Conservation (phyloP, 2,329 filamentous ascomycete species). For the Alternaria longipes region DNA sequence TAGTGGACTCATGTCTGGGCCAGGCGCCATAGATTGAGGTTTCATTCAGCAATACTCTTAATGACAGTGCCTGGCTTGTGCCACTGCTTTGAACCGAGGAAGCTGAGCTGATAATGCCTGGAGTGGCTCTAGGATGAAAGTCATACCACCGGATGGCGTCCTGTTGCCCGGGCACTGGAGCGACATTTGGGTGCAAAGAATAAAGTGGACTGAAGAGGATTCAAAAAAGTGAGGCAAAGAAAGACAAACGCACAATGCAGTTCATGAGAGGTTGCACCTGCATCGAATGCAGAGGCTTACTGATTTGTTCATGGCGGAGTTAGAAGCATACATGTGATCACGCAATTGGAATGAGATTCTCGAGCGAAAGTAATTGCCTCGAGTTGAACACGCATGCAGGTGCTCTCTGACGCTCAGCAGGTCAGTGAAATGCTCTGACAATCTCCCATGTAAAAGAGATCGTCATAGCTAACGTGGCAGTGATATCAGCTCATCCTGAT, state of each 20-base stretch:
- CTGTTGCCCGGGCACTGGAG: background rate
- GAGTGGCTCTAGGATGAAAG: background rate
- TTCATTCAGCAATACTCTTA: background rate
- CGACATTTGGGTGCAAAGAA: background rate
- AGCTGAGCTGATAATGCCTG: background rate
- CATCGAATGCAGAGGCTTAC: background rate
- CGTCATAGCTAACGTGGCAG: background rate
- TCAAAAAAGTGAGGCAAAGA: background rate
- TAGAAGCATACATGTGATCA: background rate
- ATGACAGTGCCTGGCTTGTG: background rate
- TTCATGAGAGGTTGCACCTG: background rate
- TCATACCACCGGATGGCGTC: background rate
- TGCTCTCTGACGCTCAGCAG: background rate
- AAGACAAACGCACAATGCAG: background rate
- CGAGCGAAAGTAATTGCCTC: background rate
- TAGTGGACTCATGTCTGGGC: background rate
- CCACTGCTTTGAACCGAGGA: background rate
- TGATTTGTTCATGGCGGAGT: background rate
- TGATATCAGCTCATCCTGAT: background rate
- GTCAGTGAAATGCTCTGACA: background rate
- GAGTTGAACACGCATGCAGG: background rate
- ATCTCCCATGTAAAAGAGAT: background rate
- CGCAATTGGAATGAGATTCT: background rate
- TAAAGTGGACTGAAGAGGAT: background rate
- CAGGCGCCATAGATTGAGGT: background rate